Evolutionary conservation across 1,139 yeast genomes (phyloP).

Genomic region (Hanseniaspora uvarum): DNA sequence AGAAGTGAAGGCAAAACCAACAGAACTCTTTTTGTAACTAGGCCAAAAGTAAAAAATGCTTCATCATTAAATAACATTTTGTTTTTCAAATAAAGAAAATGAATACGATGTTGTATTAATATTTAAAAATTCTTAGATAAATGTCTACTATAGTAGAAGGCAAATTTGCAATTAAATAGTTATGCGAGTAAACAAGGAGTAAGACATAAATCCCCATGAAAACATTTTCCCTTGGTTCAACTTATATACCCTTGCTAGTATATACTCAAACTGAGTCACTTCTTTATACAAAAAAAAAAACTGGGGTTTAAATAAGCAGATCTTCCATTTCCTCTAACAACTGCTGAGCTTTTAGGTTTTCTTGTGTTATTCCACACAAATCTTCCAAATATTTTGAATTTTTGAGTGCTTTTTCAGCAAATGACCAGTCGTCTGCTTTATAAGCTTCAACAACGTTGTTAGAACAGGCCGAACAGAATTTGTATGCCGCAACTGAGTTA

Average conservation of each 20-base stretch:
- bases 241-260: background rate
- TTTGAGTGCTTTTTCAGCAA: conserved; percentile 58
- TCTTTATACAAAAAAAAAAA: background rate
- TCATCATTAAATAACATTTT: too few relatives aligned
- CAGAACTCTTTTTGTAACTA: too few relatives aligned
- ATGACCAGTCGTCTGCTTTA: conserved; percentile 59
- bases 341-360: conserved; percentile 64
- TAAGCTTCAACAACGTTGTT: conserved; percentile 43
- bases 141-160: too few relatives aligned
- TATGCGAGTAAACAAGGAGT: too few relatives aligned
- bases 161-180: too few relatives aligned
- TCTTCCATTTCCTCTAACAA: conserved; percentile 40
- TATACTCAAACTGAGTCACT: background rate
- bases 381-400: conserved; percentile 59
- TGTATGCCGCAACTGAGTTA: conserved; percentile 60
- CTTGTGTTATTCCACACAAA: conserved; percentile 62
- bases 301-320: conserved; percentile 31
- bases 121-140: too few relatives aligned
- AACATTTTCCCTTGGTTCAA: too few relatives aligned
- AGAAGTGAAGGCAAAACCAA: too few relatives aligned
- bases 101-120: too few relatives aligned
- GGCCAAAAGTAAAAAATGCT: too few relatives aligned
- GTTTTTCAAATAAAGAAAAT: too few relatives aligned
- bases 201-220: too few relatives aligned
- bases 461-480: conserved; percentile 81